These are phyloP conservation scores for Talaromyces sp. DNA, from an alignment of 2,329 filamentous ascomycete genomes.

Conservation along the genomic window DNA sequence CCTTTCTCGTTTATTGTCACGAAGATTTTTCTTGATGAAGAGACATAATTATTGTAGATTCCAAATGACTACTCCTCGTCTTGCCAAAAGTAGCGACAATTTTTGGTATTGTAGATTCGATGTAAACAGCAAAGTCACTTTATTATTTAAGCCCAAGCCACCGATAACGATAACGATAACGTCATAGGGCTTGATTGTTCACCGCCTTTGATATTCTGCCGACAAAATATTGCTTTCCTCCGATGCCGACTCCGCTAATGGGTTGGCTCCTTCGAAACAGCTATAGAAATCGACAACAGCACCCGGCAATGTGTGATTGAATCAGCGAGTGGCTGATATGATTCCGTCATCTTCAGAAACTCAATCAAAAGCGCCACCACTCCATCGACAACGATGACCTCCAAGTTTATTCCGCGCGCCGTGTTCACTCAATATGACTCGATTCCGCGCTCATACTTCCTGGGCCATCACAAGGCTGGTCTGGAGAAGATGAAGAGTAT, in stretches of 20 bases:
- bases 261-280: background rate
- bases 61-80: background rate
- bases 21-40: no score
- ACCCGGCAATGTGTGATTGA: background rate
- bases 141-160: background rate
- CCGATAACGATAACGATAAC: background rate
- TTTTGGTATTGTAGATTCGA: background rate
- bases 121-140: background rate
- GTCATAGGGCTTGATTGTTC: background rate
- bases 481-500: conserved; percentile 77
- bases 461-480: conserved; percentile 85
- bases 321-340: background rate
- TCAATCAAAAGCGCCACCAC: background rate
- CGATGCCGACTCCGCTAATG: background rate
- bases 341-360: background rate
- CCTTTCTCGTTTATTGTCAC: background rate
- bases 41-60: background rate
- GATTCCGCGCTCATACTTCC: conserved; percentile 85
- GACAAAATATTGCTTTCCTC: background rate
- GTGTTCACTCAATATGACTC: conserved; percentile 69
- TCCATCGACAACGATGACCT: conserved; percentile 14
- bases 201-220: conserved; percentile 1
- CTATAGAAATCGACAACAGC: no score
- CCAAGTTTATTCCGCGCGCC: conserved; percentile 67
- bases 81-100: background rate